Evolutionary conservation across 305 asterid species (phyloP).

Genomic region (Solanum hybrid): DNA sequence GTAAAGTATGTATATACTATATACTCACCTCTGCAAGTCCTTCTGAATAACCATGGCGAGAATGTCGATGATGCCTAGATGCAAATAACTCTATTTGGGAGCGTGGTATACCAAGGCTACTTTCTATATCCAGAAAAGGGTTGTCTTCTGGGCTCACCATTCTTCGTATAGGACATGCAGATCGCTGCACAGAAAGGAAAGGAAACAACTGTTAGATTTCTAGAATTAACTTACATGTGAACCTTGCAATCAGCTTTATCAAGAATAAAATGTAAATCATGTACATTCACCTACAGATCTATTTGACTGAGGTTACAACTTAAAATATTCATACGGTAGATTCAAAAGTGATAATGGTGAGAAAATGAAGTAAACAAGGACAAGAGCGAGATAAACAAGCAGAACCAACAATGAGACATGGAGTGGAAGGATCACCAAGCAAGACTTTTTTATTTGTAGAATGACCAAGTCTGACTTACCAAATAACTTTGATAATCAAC

Average conservation of each 20-base stretch:
- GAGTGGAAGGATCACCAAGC: background rate
- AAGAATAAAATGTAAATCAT: background rate
- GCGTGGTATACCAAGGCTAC: slow-evolving; percentile 33
- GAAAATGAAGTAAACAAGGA: background rate
- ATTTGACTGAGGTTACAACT: background rate
- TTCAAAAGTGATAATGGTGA: background rate
- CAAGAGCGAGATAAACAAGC: background rate
- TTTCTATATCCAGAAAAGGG: slow-evolving; percentile 55
- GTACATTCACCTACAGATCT: background rate
- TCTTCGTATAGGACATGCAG: slow-evolving; percentile 49
- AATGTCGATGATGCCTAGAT: slow-evolving; percentile 58
- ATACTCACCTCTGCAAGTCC: slow-evolving; percentile 81
- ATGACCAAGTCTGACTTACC: background rate
- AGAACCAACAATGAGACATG: background rate
- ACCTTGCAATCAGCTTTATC: background rate
- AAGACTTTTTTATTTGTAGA: background rate
- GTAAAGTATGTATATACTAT: slow-evolving; percentile 1
- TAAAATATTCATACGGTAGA: background rate
- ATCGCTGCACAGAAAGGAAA: slow-evolving; percentile 35
- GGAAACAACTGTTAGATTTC: background rate
- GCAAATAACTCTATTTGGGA: slow-evolving; percentile 43
- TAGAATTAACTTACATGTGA: background rate
- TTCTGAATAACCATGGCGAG: slow-evolving; percentile 51
- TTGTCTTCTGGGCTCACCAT: slow-evolving; percentile 68
- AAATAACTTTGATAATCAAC: background rate